Evolutionary conservation across 2,329 filamentous ascomycete species (phyloP), one percentile per base, ranked within the genome.

Genomic region (Colletotrichum destructivum): DNA sequence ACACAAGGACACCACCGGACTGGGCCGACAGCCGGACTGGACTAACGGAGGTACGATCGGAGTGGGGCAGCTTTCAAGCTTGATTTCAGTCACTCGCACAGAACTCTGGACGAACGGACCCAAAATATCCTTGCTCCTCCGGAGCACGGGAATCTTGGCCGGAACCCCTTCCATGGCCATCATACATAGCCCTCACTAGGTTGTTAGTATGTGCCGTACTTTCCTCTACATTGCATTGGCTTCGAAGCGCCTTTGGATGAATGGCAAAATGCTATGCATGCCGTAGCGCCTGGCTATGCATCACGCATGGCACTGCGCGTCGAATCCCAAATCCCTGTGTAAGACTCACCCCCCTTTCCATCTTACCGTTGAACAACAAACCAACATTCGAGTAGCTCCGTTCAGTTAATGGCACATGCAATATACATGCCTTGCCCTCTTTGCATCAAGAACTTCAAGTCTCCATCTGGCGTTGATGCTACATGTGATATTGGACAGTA

Each of bases 61-160:
- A 56, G 40, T 54, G 23, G 21, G 18, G 15, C 21, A 15, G 18
- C 16, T n/a, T 13, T 13, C 46, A 31, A 21, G 21, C 13, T 31
- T 26, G 21, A 47, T 15, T n/a, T 21, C 31, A 31, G n/a, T 16
- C 46, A 47, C 21, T 21, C 15, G 9, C 3, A 15, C 26, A 21
- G 13, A 18, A 23, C 52, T n/a, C 44, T 54, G 66, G 62, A 66
- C 62, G 54, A 69, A 66, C 62, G 54, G 66, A 66, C 55, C 54
- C 31, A 59, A 16, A 7, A 13, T 21, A 21, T 31, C 21, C 26
- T 52, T 38, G 31, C n/a, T 8, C 21, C 31, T 49, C 23, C 31
- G 38, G 51, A 23, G 26, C 47, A 47, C 42, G 49, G 65, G 40
- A 23, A 62, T 31, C 54, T 66, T 65, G 35, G 35, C 23, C 51